These are phyloP conservation scores for Globisporangium splendens DNA, from an alignment of 352 stramenopile species.

Conservation along the genomic window DNA sequence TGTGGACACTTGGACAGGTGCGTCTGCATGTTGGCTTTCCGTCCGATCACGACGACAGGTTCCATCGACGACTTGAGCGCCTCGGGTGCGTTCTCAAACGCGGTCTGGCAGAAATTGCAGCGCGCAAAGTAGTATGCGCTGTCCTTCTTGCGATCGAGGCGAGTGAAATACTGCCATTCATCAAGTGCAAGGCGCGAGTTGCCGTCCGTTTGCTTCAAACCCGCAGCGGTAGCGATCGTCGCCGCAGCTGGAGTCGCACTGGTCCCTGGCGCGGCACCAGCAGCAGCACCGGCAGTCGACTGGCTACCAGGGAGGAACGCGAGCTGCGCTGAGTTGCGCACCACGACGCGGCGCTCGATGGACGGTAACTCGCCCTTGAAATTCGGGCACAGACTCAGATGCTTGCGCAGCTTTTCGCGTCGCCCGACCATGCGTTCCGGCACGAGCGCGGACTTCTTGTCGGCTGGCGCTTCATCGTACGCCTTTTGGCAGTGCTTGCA, in stretches of 20 bases:
- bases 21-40: constrained; percentile 85
- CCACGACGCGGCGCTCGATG: constrained; percentile 29
- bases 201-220: background rate
- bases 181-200: constrained; percentile 53
- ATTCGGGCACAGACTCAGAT: constrained; percentile 50
- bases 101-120: constrained; percentile 81
- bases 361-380: constrained; percentile 67
- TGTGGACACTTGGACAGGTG: constrained; percentile 76
- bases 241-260: background rate
- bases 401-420: constrained; percentile 78
- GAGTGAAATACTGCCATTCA: constrained; percentile 80
- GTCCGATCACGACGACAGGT: constrained; percentile 59
- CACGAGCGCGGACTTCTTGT: constrained; percentile 48
- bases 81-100: constrained; percentile 45
- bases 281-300: constrained; percentile 7
- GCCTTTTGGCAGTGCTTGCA: constrained; percentile 71
- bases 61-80: constrained; percentile 45
- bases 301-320: constrained; percentile 13
- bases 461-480: constrained; percentile 44
- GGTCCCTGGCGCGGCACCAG: background rate
- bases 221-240: background rate
- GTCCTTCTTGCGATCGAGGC: constrained; percentile 67
- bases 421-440: constrained; percentile 71
- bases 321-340: constrained; percentile 2
- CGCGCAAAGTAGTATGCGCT: constrained; percentile 73